These are phyloP conservation scores for Auriculariales sp. DNA, from an alignment of 768 basidiomycete species.

Conservation along the genomic window DNA sequence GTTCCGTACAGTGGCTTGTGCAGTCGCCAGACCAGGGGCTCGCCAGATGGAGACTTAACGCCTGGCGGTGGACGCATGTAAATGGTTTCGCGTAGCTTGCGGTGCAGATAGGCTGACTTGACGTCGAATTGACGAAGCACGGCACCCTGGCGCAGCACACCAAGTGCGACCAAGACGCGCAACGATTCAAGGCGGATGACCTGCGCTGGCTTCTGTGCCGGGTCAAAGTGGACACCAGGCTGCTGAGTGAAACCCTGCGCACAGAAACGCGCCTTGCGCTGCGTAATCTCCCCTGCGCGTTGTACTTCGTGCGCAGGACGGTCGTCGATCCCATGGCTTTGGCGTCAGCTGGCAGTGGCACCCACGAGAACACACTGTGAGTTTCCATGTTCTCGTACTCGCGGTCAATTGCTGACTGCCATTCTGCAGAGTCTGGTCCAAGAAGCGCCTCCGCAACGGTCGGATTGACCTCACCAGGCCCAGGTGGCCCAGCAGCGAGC, in stretches of 20 bases:
- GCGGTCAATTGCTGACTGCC: conserved; percentile 12
- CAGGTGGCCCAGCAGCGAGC: background rate
- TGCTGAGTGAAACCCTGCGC: conserved; percentile 28
- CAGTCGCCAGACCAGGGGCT: conserved; percentile 9
- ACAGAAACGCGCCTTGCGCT: conserved; percentile 25
- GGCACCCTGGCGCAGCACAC: conserved; percentile 17
- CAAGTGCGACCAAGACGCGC: conserved; percentile 21
- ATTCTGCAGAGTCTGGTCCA: conserved; percentile 9
- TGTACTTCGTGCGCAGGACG: conserved; percentile 16
- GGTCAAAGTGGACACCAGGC: conserved; percentile 18
- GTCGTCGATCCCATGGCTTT: conserved; percentile 12
- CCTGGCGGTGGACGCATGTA: conserved; percentile 23
- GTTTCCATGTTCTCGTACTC: conserved; percentile 11
- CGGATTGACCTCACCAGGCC: conserved; percentile 7
- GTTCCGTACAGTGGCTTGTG: conserved; percentile 21
- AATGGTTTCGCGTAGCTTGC: conserved; percentile 14
- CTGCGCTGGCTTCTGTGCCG: conserved; percentile 9
- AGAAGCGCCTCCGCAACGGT: conserved; percentile 11
- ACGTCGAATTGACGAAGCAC: conserved; percentile 25
- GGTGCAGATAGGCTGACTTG: conserved; percentile 25
- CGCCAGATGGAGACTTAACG: conserved; percentile 9
- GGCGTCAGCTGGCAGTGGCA: background rate
- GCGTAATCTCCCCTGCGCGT: conserved; percentile 12
- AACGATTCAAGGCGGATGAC: conserved; percentile 14
- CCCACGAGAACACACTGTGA: conserved; percentile 11